Percentiles rank a stretch among this genome's conserved stretches.
Evolutionary conservation across 257 asterid species (phyloP).

Genomic region (Craterostigma plantagineum): DNA sequence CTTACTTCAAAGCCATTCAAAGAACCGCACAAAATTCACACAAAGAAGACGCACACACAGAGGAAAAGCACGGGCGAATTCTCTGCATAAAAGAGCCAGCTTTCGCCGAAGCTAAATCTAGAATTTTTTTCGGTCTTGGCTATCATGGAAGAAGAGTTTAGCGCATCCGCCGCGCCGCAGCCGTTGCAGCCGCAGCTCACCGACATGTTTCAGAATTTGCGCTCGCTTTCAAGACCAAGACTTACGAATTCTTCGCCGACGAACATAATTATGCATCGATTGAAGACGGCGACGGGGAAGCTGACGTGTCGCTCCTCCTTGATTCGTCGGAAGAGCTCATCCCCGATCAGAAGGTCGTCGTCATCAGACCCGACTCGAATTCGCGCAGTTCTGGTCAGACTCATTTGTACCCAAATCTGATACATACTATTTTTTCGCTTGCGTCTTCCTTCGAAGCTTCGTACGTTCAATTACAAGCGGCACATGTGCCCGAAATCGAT

Average conservation of each 20-base stretch:
- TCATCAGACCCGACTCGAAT: constrained; percentile 51
- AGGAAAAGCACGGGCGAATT: not conserved
- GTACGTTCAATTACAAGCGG: constrained; percentile 73
- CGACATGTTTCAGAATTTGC: constrained; percentile 87
- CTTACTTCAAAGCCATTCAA: constrained; percentile 68
- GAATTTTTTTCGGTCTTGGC: constrained; percentile 21
- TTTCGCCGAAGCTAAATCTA: too few relatives aligned
- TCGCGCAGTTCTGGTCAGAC: constrained; percentile 6
- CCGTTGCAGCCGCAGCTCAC: constrained; percentile 65
- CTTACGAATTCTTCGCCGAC: constrained; percentile 66
- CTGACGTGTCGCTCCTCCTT: constrained; percentile 40
- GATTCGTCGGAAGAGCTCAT: constrained; percentile 83
- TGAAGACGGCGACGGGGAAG: constrained; percentile 23
- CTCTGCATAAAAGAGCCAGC: constrained; percentile 10
- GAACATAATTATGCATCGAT: too few relatives aligned
- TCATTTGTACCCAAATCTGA: constrained; percentile 24
- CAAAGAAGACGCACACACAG: not conserved
- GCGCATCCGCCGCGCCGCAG: too few relatives aligned
- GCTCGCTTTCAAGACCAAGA: constrained; percentile 67
- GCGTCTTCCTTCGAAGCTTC: constrained; percentile 83
- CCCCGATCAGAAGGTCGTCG: constrained; percentile 79
- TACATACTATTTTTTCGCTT: constrained; percentile 52
- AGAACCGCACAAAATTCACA: constrained; percentile 16
- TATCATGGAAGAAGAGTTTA: constrained; percentile 24
- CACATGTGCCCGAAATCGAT: constrained; percentile 73